Evolutionary conservation across 78 protist species (phyloP).

Genomic region (Tieghemostelium lacteum): DNA sequence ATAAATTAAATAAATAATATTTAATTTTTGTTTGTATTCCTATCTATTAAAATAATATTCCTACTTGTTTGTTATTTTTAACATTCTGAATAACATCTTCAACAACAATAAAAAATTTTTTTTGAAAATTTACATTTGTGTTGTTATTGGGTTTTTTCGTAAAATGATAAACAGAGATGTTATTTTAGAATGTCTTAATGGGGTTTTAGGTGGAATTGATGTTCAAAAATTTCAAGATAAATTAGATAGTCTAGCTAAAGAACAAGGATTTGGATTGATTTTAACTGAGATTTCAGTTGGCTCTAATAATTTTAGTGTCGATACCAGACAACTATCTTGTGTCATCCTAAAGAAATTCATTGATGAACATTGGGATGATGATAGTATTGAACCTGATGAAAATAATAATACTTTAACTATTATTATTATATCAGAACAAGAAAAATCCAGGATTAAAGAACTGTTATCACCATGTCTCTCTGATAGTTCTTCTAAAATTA

Average conservation of each 20-base stretch:
- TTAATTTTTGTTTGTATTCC: too few relatives aligned
- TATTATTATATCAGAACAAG: neutral
- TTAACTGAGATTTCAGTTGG: conserved; percentile 6
- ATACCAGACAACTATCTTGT: conserved; percentile 21
- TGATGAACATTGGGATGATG: conserved; percentile 31
- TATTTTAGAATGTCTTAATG: too few relatives aligned
- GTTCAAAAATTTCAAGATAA: too few relatives aligned
- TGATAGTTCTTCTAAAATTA: conserved; percentile 46
- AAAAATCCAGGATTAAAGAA: conserved; percentile 5
- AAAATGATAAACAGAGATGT: too few relatives aligned
- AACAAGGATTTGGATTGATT: conserved; percentile 1
- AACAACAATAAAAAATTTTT: too few relatives aligned
- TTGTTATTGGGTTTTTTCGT: too few relatives aligned
- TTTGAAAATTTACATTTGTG: too few relatives aligned
- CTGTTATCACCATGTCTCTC: conserved; percentile 29
- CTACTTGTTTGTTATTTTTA: too few relatives aligned
- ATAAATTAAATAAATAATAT: too few relatives aligned
- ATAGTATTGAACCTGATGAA: neutral
- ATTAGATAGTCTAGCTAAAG: neutral
- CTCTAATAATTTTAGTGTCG: neutral
- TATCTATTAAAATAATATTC: too few relatives aligned
- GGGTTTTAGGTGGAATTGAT: too few relatives aligned
- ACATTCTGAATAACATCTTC: too few relatives aligned
- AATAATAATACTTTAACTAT: neutral
- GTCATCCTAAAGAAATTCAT: conserved; percentile 18